Conservation (phyloP, 2,329 filamentous ascomycete species). For the Nectriaceae sp. region DNA sequence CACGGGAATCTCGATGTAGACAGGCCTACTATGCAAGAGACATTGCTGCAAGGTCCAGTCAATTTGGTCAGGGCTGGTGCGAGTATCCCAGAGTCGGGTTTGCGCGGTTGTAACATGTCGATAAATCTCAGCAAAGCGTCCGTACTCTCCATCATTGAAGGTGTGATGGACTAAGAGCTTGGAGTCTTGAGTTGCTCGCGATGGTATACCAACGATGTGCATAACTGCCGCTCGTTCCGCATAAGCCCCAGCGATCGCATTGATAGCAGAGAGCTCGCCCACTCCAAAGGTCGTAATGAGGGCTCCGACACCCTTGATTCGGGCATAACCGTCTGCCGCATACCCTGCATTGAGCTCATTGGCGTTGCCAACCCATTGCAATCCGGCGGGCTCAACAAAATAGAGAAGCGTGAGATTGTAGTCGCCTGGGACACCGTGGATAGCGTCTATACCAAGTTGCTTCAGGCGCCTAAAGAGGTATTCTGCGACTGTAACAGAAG, state of each 20-base stretch:
- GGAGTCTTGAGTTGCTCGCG: conserved; percentile 42
- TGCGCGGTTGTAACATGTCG: conserved; percentile 51
- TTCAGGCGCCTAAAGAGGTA: conserved; percentile 13
- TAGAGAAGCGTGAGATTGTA: conserved; percentile 5
- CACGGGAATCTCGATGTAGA: conserved; percentile 57
- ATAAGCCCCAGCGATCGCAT: conserved; percentile 60
- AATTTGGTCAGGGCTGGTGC: conserved; percentile 49
- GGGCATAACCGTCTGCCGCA: conserved; percentile 58
- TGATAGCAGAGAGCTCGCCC: conserved; percentile 58
- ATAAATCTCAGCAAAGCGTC: conserved; percentile 51
- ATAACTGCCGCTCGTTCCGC: conserved; percentile 57
- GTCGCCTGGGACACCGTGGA: conserved; percentile 7
- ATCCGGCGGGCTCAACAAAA: conserved; percentile 30
- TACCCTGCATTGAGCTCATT: conserved; percentile 62
- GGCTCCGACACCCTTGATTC: conserved; percentile 51
- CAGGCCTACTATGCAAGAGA: conserved; percentile 54
- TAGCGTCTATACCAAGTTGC: conserved; percentile 5
- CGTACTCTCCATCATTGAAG: conserved; percentile 56
- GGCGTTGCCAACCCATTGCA: conserved; percentile 52
- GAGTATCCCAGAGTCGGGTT: conserved; percentile 43
- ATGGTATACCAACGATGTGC: conserved; percentile 45
- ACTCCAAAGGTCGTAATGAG: conserved; percentile 63
- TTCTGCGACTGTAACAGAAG: conserved; percentile 6
- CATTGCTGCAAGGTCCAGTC: conserved; percentile 53
- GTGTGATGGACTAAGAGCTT: conserved; percentile 54